These are phyloP conservation scores for Alopecurus myosuroides DNA, from an alignment of 176 grass and related monocot species.

Conservation along the genomic window DNA sequence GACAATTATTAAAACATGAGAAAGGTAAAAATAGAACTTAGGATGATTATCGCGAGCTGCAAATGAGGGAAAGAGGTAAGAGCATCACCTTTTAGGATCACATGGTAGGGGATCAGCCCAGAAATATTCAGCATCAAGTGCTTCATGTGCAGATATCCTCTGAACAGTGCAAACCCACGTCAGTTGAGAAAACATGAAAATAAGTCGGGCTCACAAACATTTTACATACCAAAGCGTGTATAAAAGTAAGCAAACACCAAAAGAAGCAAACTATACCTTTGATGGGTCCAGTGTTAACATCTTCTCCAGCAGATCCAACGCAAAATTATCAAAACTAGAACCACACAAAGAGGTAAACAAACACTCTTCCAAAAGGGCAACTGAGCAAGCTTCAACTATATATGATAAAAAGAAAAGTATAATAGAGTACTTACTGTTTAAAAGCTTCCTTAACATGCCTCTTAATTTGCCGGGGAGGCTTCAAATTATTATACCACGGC, in stretches of 20 bases:
- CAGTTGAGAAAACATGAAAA: conserved; percentile 13
- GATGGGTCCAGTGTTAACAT: conserved; percentile 81
- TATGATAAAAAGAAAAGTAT: conserved; percentile 19
- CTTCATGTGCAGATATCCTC: conserved; percentile 72
- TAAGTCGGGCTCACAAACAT: background rate
- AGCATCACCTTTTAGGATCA: conserved; percentile 65
- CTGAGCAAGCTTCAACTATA: conserved; percentile 14
- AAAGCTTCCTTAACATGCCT: conserved; percentile 80
- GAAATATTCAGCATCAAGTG: conserved; percentile 79
- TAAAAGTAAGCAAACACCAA: background rate
- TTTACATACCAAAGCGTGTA: conserved; percentile 1
- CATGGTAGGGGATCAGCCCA: conserved; percentile 72
- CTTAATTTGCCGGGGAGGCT: conserved; percentile 52
- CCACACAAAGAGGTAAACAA: background rate
- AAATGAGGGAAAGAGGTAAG: background rate
- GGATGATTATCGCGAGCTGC: background rate
- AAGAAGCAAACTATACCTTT: conserved; percentile 36
- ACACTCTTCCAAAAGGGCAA: background rate
- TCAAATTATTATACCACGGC: conserved; percentile 96
- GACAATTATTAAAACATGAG: background rate
- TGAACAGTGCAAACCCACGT: conserved; percentile 23
- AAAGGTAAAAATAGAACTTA: conserved; percentile 2
- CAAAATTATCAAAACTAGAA: conserved; percentile 78
- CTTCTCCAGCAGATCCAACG: conserved; percentile 75
- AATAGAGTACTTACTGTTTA: conserved; percentile 65